Evolutionary conservation across 192 early-diverging fungal genomes (phyloP).

Genomic region (Spizellomyces sp.): DNA sequence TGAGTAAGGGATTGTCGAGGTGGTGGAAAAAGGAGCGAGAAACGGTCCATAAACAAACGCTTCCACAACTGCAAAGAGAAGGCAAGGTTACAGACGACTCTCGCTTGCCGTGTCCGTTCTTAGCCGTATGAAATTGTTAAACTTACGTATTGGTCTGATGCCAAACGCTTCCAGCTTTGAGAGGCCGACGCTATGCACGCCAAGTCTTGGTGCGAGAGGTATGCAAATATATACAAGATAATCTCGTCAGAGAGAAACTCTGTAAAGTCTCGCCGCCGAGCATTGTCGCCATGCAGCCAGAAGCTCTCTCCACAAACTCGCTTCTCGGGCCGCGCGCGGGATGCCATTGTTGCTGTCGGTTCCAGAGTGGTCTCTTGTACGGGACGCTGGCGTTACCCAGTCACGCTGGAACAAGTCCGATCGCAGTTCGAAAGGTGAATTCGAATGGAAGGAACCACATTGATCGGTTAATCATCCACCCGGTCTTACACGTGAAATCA

Average conservation of each 20-base stretch:
- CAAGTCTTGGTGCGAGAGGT: conserved; percentile 43
- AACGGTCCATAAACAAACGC: conserved; percentile 43
- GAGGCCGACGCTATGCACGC: conserved; percentile 37
- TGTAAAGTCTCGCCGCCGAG: neutral
- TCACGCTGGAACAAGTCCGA: no score
- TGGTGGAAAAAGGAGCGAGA: conserved; percentile 26
- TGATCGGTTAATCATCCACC: no score
- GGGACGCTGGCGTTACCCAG: no score
- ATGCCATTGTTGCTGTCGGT: no score
- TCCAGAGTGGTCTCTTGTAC: no score
- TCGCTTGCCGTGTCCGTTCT: neutral
- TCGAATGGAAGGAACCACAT: no score
- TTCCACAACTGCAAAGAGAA: conserved; percentile 47
- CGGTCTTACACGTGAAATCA: no score
- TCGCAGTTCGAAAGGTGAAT: no score
- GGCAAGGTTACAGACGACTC: neutral
- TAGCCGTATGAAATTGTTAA: neutral
- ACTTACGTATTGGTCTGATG: conserved; percentile 39
- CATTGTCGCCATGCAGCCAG: neutral
- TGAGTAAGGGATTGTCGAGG: neutral
- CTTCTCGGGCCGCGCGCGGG: no score
- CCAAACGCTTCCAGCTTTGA: conserved; percentile 41
- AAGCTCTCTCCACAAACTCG: no score
- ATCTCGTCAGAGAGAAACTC: conserved; percentile 48
- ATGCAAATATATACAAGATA: conserved; percentile 43